Evolutionary conservation across 768 basidiomycete species (phyloP).

Genomic region (Clathrus columnatus): DNA sequence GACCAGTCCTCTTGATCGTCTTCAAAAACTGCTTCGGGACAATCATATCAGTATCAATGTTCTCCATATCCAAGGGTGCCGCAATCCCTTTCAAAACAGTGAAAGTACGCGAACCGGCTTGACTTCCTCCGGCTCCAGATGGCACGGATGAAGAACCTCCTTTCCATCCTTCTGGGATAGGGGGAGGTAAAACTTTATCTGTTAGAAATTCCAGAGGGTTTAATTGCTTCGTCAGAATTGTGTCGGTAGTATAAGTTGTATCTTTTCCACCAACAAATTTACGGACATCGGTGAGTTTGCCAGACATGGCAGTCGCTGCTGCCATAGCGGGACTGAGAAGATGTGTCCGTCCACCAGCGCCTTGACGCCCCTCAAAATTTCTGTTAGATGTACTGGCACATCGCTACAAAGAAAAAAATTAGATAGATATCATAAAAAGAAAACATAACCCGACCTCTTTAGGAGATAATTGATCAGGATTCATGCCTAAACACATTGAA

Average conservation of each 20-base stretch:
- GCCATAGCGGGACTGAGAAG: constrained; percentile 89
- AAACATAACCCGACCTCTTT: constrained; percentile 29
- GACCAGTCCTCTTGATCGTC: constrained; percentile 82
- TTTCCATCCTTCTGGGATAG: constrained; percentile 33
- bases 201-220: constrained; percentile 72
- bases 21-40: constrained; percentile 93
- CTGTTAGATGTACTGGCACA: constrained; percentile 91
- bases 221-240: constrained; percentile 55
- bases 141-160: constrained; percentile 15
- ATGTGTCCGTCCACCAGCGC: constrained; percentile 84
- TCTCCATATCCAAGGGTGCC: constrained; percentile 72
- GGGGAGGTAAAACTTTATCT: constrained; percentile 51
- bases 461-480: constrained; percentile 80
- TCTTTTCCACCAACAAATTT: constrained; percentile 49
- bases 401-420: constrained; percentile 34
- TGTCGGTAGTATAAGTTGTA: constrained; percentile 33
- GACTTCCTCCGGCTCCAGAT: constrained; percentile 25
- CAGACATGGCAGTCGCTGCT: constrained; percentile 80
- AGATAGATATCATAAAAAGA: not conserved
- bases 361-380: constrained; percentile 87
- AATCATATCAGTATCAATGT: constrained; percentile 91
- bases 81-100: constrained; percentile 63
- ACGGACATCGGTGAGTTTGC: constrained; percentile 77
- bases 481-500: constrained; percentile 96
- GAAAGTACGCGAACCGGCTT: constrained; percentile 52